Evolutionary conservation across 192 early-diverging fungal genomes (phyloP).

Genomic region (Coemansia umbellata): DNA sequence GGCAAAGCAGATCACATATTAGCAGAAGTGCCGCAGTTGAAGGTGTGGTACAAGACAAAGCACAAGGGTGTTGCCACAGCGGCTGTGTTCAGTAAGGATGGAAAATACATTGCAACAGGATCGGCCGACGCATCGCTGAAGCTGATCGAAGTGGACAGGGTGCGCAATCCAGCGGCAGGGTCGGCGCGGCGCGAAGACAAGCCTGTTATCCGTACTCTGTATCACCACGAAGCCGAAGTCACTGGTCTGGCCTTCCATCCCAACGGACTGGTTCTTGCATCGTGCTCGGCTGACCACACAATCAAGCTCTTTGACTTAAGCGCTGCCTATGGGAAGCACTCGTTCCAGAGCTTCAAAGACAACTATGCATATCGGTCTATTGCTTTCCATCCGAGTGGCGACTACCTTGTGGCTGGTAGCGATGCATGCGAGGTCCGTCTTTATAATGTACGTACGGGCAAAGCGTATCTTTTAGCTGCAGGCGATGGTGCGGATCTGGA

Average conservation of each 20-base stretch:
- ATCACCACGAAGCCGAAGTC: conserved; percentile 77
- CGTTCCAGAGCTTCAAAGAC: conserved; percentile 84
- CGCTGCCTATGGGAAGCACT: conserved; percentile 72
- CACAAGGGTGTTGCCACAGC: conserved; percentile 71
- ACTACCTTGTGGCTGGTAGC: conserved; percentile 76
- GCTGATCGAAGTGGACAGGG: conserved; percentile 81
- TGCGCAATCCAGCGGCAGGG: conserved; percentile 56
- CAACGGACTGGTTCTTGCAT: conserved; percentile 84
- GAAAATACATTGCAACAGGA: conserved; percentile 83
- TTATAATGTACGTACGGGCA: conserved; percentile 80
- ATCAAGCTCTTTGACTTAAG: conserved; percentile 91
- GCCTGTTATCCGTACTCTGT: conserved; percentile 85
- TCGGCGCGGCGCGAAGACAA: conserved; percentile 68
- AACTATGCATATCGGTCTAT: conserved; percentile 73
- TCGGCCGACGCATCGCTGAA: conserved; percentile 86
- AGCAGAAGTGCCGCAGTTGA: conserved; percentile 52
- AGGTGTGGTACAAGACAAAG: conserved; percentile 67
- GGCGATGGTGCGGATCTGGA: conserved; percentile 40
- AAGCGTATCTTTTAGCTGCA: conserved; percentile 65
- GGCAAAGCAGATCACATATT: conserved; percentile 4
- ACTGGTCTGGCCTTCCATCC: conserved; percentile 90
- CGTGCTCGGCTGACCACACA: conserved; percentile 76
- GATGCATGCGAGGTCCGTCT: conserved; percentile 78
- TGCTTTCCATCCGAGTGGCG: conserved; percentile 90
- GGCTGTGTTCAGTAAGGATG: conserved; percentile 63